Evolutionary conservation across 2,329 filamentous ascomycete genomes (phyloP), one percentile per base, ranked within the genome.

Genomic region (Aspergillus sergii): DNA sequence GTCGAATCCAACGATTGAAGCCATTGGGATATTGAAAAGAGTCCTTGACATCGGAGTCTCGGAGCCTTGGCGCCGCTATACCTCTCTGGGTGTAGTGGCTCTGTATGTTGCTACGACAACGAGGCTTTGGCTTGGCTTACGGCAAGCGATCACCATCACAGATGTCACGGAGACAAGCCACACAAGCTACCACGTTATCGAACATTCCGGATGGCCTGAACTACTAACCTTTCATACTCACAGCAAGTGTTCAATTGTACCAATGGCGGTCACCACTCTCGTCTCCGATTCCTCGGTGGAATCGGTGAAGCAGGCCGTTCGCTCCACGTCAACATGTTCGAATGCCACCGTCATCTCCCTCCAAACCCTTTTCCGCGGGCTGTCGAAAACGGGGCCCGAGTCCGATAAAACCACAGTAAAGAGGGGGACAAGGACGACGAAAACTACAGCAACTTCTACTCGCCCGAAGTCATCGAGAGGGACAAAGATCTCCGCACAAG

Each of bases 281-380:
- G 69, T 72, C 43, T 59, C 71, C 64, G 73, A 72, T 64, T 72
- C 74, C 62, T 63, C 75, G 21, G 67, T 73, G 48, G 76, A 79
- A 59, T 80, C 84, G 64, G 82, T 87, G 71, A 88, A 86, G 71
- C 78, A 79, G 64, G 85, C 85, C 48, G 77, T 88, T 66, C 78
- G 83, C 65, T 85, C 83, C 59, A 80, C 81, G 14, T 76, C 83
- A 54, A 86, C 82, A 68, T 88, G 86, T 75, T 86, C 85, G 50
- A 70, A 73, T 63, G 72, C 74, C 54, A 81, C 78, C 16, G 73
- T 80, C 58, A 69, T 73, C 61, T 73, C 77, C 57, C 74, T 80
- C 65, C 76, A 79, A 69, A 73, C 72, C 57, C 75, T 81, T 53
- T 74, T 81, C 60, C 73, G 76, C 64, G 67, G 68, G 32, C 28